Conservation (phyloP, 495 filamentous ascomycete species). For the Mycothermus thermophilus region DNA sequence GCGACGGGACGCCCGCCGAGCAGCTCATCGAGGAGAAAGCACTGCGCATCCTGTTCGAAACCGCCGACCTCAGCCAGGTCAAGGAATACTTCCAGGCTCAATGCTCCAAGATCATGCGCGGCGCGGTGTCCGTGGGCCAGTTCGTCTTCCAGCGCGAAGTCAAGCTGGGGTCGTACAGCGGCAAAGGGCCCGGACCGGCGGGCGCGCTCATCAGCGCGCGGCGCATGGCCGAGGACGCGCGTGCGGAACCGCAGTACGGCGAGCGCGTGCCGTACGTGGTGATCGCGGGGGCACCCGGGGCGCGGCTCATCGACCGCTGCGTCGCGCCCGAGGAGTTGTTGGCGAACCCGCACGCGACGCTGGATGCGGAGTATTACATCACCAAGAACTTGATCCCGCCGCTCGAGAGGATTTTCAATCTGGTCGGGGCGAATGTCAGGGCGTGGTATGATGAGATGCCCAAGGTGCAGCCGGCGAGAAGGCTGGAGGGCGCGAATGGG, state of each 20-base stretch:
- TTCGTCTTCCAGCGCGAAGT: constrained; percentile 93
- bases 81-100: constrained; percentile 85
- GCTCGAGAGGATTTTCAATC: constrained; percentile 89
- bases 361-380: constrained; percentile 98
- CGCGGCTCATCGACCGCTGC: constrained; percentile 77
- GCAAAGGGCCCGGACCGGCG: constrained; percentile 57
- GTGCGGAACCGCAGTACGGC: constrained; percentile 85
- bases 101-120: constrained; percentile 86
- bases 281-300: constrained; percentile 71
- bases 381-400: constrained; percentile 90
- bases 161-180: constrained; percentile 78
- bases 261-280: constrained; percentile 94
- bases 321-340: constrained; percentile 78
- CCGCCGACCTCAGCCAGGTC: constrained; percentile 75
- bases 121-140: constrained; percentile 78
- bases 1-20: constrained; percentile 88
- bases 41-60: constrained; percentile 71
- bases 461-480: constrained; percentile 61
- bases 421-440: constrained; percentile 84
- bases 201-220: constrained; percentile 76
- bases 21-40: constrained; percentile 97
- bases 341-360: constrained; percentile 54
- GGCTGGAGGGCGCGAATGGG: no score
- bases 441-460: constrained; percentile 97
- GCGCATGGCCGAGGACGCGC: constrained; percentile 71